Percentiles rank a stretch among this genome's conserved stretches.
Conservation (phyloP, 2,329 filamentous ascomycete genomes). For the Diaporthe citri region DNA sequence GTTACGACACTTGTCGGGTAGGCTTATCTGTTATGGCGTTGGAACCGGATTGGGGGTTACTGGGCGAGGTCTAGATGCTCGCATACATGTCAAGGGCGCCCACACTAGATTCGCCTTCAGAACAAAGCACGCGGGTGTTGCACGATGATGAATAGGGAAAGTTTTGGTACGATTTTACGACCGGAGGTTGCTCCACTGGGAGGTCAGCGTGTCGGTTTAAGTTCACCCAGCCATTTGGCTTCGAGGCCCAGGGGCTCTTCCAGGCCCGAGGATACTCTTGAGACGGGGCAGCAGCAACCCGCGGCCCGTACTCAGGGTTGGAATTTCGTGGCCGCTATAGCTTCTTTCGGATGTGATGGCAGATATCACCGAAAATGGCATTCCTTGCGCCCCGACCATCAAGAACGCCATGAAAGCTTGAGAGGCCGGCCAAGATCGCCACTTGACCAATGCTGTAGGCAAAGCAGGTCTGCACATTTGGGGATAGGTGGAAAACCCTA, state of each 20-base stretch:
- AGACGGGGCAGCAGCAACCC: not conserved
- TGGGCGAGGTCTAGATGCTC: conserved; percentile 18
- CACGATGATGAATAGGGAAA: conserved; percentile 7
- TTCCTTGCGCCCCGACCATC: not conserved
- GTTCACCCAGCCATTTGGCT: conserved; percentile 16
- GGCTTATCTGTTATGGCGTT: conserved; percentile 18
- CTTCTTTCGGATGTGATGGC: conserved; percentile 9
- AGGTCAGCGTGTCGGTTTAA: conserved; percentile 26
- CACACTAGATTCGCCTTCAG: conserved; percentile 7
- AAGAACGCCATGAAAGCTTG: conserved; percentile 13
- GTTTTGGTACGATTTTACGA: conserved; percentile 8
- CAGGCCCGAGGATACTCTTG: not conserved
- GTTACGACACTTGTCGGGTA: not conserved
- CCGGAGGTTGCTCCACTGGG: not conserved
- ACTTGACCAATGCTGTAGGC: not conserved
- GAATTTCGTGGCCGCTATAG: not conserved
- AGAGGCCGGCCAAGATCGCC: conserved; percentile 5
- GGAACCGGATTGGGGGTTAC: not conserved
- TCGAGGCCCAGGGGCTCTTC: not conserved
- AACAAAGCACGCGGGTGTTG: conserved; percentile 11
- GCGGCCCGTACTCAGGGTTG: not conserved
- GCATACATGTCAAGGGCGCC: conserved; percentile 10
- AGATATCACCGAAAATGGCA: conserved; percentile 12
- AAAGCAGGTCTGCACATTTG: not conserved
- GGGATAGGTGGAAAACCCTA: conserved; percentile 1